phyloP scores from a whole-genome alignment of 169 alveolate species.

The Plasmodium relictum region DNA sequence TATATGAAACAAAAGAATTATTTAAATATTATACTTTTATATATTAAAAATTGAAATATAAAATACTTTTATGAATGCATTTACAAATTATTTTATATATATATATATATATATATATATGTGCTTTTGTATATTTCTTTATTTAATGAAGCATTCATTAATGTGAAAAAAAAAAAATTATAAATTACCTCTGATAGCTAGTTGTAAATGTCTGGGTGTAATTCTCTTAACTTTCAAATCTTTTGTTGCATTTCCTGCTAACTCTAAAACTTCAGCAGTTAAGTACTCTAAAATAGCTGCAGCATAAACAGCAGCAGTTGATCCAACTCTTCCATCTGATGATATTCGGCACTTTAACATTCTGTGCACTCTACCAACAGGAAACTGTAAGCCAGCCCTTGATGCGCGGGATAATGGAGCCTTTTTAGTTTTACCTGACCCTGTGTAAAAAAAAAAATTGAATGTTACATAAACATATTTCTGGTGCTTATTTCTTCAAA shows the following conservation, averaged over 20 bases:
- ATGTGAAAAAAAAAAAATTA: neutral
- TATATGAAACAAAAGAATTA: slow-evolving; percentile 79
- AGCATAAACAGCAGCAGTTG: slow-evolving; percentile 99
- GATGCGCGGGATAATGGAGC: slow-evolving; percentile 99
- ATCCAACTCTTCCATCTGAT: slow-evolving; percentile 99
- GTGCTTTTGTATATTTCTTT: neutral
- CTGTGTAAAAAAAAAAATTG: slow-evolving; percentile 85
- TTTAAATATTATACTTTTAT: neutral
- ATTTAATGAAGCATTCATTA: neutral
- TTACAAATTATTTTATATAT: neutral
- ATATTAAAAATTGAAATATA: neutral
- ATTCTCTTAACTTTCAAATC: slow-evolving; percentile 97
- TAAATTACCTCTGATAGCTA: slow-evolving; percentile 89
- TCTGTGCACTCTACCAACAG: slow-evolving; percentile 99
- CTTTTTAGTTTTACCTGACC: slow-evolving; percentile 97
- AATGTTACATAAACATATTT: slow-evolving; percentile 40
- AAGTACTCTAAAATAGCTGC: slow-evolving; percentile 99
- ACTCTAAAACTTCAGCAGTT: slow-evolving; percentile 99
- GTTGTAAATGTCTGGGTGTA: slow-evolving; percentile 97
- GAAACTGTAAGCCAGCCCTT: slow-evolving; percentile 99
- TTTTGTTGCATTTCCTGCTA: slow-evolving; percentile 99
- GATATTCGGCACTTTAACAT: slow-evolving; percentile 96
- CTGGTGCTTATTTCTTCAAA: neutral
- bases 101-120: slow-evolving; percentile 4
- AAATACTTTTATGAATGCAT: neutral